Evolutionary conservation across 2,329 filamentous ascomycete genomes (phyloP), one percentile per base, ranked within the genome.

Genomic region (Calonectria multiphialidica): DNA sequence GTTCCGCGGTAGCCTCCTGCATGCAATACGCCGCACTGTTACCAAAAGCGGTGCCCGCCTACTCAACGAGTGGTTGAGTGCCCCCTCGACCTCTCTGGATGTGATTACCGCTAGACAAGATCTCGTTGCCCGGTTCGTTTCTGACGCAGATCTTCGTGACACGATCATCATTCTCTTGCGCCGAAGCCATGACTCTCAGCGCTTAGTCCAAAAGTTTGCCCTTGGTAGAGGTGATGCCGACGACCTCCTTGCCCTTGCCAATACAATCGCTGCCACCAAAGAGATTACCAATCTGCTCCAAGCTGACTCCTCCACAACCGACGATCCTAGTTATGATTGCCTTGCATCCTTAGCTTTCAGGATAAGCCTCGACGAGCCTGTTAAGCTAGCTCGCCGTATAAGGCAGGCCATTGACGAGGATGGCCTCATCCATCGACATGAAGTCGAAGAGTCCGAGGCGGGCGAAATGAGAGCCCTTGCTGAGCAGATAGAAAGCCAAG

Each of bases 141-240:
- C 89, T 1, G 86, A 93, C 71, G 87, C 89, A 23, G 85, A 91
- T 47, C 87, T 98, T 7, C 91, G 94, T 49, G 94, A 98, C 76
- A 88, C 90, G 50, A 85, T 97, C 28, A 86, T 91, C 1, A 82
- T 90, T 18, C 86, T 97, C 3, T 87, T 99, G 2, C 90, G 91
- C 73, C 89, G 91, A 28, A 96, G 93, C 64, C 93, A 95, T 77
- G 97, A 99, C 84, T 95, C 95, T 2, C 93, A 97, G 79, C 93
- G 97, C 1, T 87, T 99, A 3, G 92, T 98, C 2, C 97, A 98
- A 80, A 98, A 97, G 81, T 98, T 99, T 82, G 94, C 96, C 0
- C 90, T 98, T 10, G 96, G 96, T 13, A 91, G 95, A 74, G 97
- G 96, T n/a, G 94, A 98, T 79, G 90, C 96, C 1, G 96, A 98